A percentile compares a stretch with the other conserved stretches of the same genome.
phyloP scores from a whole-genome alignment of 768 basidiomycete species.

The Boletus vinaceobasis region DNA sequence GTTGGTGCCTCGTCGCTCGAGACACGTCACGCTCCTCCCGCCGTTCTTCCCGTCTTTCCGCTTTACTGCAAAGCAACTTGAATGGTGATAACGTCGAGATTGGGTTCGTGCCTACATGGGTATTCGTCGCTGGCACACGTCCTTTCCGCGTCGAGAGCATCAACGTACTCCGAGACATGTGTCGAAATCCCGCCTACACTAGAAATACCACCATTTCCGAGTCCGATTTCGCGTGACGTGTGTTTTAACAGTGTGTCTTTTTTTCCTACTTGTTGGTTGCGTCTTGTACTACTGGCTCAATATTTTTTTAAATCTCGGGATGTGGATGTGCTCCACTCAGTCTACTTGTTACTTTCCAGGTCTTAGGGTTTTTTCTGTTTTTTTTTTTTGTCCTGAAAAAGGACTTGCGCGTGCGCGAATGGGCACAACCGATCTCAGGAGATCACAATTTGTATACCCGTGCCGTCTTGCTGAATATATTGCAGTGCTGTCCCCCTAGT shows the following conservation, averaged over 20 bases:
- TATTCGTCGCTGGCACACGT: slow-evolving; percentile 61
- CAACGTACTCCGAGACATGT: slow-evolving; percentile 44
- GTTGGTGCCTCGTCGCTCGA: slow-evolving; percentile 75
- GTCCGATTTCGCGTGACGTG: slow-evolving; percentile 31
- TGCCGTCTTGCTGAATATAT: background rate
- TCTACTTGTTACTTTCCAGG: background rate
- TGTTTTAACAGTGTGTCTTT: too few species aligned
- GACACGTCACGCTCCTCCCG: slow-evolving; percentile 41
- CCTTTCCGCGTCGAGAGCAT: slow-evolving; percentile 58
- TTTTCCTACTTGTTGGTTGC: too few species aligned
- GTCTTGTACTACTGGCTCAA: background rate
- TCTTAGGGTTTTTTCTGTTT: background rate
- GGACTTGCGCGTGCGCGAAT: background rate
- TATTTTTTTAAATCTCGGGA: background rate
- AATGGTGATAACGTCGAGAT: slow-evolving; percentile 37
- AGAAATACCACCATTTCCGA: slow-evolving; percentile 60
- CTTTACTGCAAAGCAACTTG: slow-evolving; percentile 8
- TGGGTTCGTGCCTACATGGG: slow-evolving; percentile 75
- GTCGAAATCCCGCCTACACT: slow-evolving; percentile 29
- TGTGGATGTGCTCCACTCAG: background rate
- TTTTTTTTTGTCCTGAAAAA: background rate
- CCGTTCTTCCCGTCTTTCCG: slow-evolving; percentile 31
- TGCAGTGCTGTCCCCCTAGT: background rate
- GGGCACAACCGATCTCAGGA: background rate
- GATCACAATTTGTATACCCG: background rate